phyloP scores from a whole-genome alignment of 225 moss, liverwort and hornwort genomes.

The Marchantia paleacea region DNA sequence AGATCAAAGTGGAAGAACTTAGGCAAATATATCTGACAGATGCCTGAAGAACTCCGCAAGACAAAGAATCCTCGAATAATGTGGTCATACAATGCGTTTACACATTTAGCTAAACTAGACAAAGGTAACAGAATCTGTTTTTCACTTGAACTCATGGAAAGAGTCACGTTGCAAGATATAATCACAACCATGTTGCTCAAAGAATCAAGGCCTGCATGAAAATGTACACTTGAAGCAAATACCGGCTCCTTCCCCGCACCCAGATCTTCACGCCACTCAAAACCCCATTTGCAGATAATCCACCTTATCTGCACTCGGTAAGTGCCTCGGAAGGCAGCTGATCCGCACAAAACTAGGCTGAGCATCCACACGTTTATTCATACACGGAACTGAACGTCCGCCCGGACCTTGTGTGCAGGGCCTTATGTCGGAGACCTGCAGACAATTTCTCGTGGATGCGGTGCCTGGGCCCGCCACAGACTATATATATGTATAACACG shows the following conservation, averaged over 20 bases:
- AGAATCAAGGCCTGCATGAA: conserved; percentile 10
- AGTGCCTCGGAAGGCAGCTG: conserved; percentile 12
- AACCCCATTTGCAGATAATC: conserved; percentile 29
- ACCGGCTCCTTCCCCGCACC: conserved; percentile 1
- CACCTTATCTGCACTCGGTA: conserved; percentile 23
- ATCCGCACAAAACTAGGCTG: conserved; percentile 22
- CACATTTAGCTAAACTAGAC: conserved; percentile 4
- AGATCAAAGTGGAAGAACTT: too few relatives aligned
- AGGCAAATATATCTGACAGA: not conserved
- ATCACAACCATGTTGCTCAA: conserved; percentile 17
- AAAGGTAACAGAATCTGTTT: conserved; percentile 5
- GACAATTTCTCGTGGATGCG: conserved; percentile 13
- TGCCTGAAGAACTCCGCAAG: not conserved
- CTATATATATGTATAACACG: not conserved
- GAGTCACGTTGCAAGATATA: conserved; percentile 8
- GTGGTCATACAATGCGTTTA: conserved; percentile 10
- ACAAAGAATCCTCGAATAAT: conserved; percentile 7
- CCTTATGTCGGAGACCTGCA: conserved; percentile 2
- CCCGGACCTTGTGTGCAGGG: conserved; percentile 9
- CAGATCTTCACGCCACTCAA: conserved; percentile 19
- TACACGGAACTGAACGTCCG: conserved; percentile 3
- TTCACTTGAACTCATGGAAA: not conserved
- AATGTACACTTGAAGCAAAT: conserved; percentile 20
- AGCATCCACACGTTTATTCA: conserved; percentile 27
- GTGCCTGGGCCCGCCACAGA: conserved; percentile 14